These are phyloP conservation scores for Talaromyces sp. DNA, from an alignment of 2,329 filamentous ascomycete species.

Conservation along the genomic window DNA sequence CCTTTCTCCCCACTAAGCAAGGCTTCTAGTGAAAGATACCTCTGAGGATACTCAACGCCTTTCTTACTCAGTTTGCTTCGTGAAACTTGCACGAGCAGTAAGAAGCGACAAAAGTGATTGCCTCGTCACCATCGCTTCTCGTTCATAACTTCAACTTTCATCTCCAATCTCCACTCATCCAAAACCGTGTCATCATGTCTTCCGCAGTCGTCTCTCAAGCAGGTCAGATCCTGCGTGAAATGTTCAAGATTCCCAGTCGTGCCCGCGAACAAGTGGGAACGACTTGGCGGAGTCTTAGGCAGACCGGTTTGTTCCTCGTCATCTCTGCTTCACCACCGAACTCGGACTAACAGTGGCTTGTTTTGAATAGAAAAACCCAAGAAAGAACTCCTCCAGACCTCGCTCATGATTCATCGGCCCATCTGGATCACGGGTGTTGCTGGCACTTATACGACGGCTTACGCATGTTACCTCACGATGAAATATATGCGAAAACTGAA, in stretches of 20 bases:
- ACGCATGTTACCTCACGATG: constrained; percentile 10
- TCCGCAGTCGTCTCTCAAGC: constrained; percentile 15
- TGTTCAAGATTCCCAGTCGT: constrained; percentile 17
- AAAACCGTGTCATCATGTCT: constrained; percentile 10
- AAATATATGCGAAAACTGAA: constrained; percentile 10
- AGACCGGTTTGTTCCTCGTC: constrained; percentile 12
- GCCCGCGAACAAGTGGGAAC: constrained; percentile 16
- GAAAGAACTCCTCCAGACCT: constrained; percentile 16
- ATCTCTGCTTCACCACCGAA: not conserved
- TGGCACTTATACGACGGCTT: constrained; percentile 16
- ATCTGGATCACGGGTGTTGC: constrained; percentile 15
- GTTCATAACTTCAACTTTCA: not conserved
- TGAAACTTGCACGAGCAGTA: not conserved
- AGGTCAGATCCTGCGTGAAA: constrained; percentile 18
- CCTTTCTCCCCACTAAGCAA: not conserved
- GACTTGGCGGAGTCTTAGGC: constrained; percentile 13
- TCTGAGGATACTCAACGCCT: not conserved
- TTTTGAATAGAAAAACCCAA: constrained; percentile 12
- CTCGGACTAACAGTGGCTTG: not conserved
- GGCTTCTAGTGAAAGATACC: not conserved
- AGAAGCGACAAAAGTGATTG: not conserved
- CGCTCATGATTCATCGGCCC: constrained; percentile 15
- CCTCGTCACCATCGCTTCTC: not conserved
- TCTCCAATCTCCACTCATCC: constrained; percentile 3
- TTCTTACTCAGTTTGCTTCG: too few relatives aligned